These are phyloP conservation scores for Ogataea hybrid DNA, from an alignment of 1,139 yeast species.

Conservation along the genomic window DNA sequence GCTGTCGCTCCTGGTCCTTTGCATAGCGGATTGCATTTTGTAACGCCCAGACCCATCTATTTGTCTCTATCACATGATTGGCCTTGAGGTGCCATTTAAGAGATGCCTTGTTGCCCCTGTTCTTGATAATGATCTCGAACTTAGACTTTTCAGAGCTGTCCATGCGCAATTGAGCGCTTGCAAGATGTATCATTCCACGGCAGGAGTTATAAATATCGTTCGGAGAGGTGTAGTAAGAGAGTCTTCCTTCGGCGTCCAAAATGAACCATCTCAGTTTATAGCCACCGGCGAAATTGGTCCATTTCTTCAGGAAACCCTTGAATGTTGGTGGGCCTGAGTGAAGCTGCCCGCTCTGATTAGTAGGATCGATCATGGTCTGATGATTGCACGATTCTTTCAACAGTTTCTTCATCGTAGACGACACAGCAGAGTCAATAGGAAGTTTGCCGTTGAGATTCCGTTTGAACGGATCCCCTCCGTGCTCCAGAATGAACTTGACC, in stretches of 20 bases:
- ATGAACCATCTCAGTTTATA: constrained; percentile 93
- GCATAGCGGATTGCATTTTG: constrained; percentile 87
- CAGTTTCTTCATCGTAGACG: constrained; percentile 52
- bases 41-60: constrained; percentile 95
- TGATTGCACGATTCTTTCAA: constrained; percentile 78
- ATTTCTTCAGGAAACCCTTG: constrained; percentile 88
- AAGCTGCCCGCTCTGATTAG: constrained; percentile 33
- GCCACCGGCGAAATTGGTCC: constrained; percentile 97
- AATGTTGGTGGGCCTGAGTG: constrained; percentile 66
- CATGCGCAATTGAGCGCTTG: constrained; percentile 76
- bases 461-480: constrained; percentile 95
- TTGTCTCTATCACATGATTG: constrained; percentile 92
- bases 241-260: constrained; percentile 72
- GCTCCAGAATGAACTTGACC: constrained; percentile 86
- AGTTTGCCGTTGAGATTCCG: constrained; percentile 79
- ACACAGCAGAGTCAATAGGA: constrained; percentile 68
- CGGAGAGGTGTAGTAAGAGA: constrained; percentile 87
- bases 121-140: constrained; percentile 74
- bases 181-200: constrained; percentile 85
- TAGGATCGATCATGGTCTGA: constrained; percentile 72
- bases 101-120: constrained; percentile 43
- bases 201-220: constrained; percentile 87
- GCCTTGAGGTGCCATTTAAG: constrained; percentile 91
- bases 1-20: constrained; percentile 60
- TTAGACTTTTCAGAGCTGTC: constrained; percentile 91